phyloP scores from a whole-genome alignment of 495 filamentous ascomycete species.

The Evernia prunastri region DNA sequence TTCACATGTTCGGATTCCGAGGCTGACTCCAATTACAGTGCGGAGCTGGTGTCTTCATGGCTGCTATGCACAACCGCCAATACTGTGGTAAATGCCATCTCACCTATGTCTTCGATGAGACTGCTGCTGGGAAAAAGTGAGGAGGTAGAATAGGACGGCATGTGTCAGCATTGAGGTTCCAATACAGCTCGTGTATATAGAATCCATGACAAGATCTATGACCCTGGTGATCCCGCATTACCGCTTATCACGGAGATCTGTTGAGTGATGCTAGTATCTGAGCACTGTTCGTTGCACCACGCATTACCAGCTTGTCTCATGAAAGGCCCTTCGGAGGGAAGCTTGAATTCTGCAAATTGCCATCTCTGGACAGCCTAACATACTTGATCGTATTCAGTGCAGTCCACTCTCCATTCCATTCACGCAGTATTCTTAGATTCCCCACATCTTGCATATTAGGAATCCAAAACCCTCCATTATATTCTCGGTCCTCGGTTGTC shows the following conservation, averaged over 20 bases:
- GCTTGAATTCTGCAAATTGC: constrained; percentile 47
- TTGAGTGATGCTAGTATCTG: neutral
- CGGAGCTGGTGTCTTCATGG: constrained; percentile 99
- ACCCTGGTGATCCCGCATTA: neutral
- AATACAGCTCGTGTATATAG: neutral
- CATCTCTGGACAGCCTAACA: constrained; percentile 53
- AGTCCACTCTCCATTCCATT: constrained; percentile 60
- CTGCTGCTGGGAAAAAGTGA: constrained; percentile 17
- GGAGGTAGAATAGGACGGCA: neutral
- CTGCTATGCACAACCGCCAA: constrained; percentile 98
- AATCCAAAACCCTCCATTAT: constrained; percentile 73
- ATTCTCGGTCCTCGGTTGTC: constrained; percentile 68
- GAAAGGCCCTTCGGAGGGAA: constrained; percentile 60
- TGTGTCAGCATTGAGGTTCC: neutral
- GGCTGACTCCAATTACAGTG: constrained; percentile 54
- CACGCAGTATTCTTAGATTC: constrained; percentile 46
- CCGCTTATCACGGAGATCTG: too few species aligned
- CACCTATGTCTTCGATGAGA: constrained; percentile 92
- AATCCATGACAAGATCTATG: neutral
- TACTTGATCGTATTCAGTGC: constrained; percentile 54
- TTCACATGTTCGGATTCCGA: constrained; percentile 20
- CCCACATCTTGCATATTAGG: constrained; percentile 53
- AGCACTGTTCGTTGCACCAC: neutral
- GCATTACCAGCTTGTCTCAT: neutral
- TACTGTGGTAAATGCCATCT: constrained; percentile 99